These are phyloP conservation scores for Gymnopilus dilepis DNA, from an alignment of 768 basidiomycete genomes.

Conservation along the genomic window DNA sequence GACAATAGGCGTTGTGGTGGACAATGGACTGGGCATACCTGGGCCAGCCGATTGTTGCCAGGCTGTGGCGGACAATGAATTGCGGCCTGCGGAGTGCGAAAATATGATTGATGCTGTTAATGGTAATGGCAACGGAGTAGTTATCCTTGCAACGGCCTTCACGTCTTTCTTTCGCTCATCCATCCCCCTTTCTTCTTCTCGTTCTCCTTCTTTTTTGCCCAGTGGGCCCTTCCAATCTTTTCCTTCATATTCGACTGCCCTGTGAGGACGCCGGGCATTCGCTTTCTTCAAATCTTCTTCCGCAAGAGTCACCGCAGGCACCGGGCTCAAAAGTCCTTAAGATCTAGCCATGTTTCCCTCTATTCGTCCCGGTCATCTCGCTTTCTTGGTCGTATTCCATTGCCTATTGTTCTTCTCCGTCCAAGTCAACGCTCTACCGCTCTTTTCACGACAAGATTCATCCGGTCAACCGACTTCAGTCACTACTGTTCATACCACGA, in stretches of 20 bases:
- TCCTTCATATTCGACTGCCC: slow-evolving; percentile 31
- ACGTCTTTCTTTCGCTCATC: slow-evolving; percentile 18
- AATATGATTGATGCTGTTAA: slow-evolving; percentile 20
- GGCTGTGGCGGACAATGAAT: slow-evolving; percentile 23
- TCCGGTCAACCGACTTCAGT: slow-evolving; percentile 41
- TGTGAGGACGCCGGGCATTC: slow-evolving; percentile 35
- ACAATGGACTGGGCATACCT: slow-evolving; percentile 2
- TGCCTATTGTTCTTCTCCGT: slow-evolving; percentile 40
- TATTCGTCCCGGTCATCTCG: slow-evolving; percentile 33
- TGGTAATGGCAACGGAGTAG: slow-evolving; percentile 20
- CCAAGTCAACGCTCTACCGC: slow-evolving; percentile 42
- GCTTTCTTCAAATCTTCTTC: slow-evolving; percentile 33
- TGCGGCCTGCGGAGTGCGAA: slow-evolving; percentile 12
- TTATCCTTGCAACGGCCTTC: slow-evolving; percentile 15
- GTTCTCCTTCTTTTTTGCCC: slow-evolving; percentile 38
- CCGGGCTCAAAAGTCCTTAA: slow-evolving; percentile 43
- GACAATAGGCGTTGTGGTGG: not conserved
- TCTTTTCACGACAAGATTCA: slow-evolving; percentile 38
- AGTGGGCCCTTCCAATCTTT: slow-evolving; percentile 54
- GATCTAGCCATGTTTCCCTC: slow-evolving; percentile 45
- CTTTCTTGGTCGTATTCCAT: slow-evolving; percentile 45
- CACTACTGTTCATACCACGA: slow-evolving; percentile 47
- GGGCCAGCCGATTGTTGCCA: slow-evolving; percentile 16
- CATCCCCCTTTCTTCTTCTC: slow-evolving; percentile 24
- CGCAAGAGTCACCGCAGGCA: slow-evolving; percentile 52